Evolutionary conservation across 2,329 filamentous ascomycete genomes (phyloP).

Genomic region (Apiospora kogelbergensis): DNA sequence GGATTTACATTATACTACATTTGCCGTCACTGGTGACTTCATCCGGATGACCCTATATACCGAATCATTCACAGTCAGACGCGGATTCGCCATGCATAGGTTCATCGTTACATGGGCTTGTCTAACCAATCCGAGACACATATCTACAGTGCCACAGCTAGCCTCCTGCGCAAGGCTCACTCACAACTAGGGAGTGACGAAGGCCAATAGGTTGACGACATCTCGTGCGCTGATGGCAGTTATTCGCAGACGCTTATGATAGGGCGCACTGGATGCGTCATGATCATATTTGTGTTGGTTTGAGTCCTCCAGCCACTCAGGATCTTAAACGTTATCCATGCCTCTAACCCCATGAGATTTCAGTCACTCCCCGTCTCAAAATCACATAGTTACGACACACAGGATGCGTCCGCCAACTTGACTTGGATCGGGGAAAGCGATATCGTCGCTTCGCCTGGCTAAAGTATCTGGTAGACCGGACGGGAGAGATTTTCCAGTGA

Average conservation of each 20-base stretch:
- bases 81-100: too few relatives aligned
- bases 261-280: background rate
- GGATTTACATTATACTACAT: too few relatives aligned
- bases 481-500: background rate
- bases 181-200: background rate
- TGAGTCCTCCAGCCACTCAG: background rate
- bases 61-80: too few relatives aligned
- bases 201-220: background rate
- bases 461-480: background rate
- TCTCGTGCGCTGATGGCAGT: background rate
- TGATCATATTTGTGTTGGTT: background rate
- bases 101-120: too few relatives aligned
- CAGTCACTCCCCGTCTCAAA: background rate
- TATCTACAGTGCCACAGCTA: background rate
- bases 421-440: background rate
- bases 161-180: background rate
- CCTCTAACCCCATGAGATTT: background rate
- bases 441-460: background rate
- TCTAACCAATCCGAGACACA: background rate
- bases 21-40: too few relatives aligned
- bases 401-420: background rate
- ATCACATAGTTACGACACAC: background rate
- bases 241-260: background rate
- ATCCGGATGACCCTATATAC: too few relatives aligned
- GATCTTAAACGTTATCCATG: background rate